Percentiles rank a stretch among this genome's conserved stretches.
These are phyloP conservation scores for Ophiorrhiza pumila DNA, from an alignment of 257 asterid genomes.

Conservation along the genomic window DNA sequence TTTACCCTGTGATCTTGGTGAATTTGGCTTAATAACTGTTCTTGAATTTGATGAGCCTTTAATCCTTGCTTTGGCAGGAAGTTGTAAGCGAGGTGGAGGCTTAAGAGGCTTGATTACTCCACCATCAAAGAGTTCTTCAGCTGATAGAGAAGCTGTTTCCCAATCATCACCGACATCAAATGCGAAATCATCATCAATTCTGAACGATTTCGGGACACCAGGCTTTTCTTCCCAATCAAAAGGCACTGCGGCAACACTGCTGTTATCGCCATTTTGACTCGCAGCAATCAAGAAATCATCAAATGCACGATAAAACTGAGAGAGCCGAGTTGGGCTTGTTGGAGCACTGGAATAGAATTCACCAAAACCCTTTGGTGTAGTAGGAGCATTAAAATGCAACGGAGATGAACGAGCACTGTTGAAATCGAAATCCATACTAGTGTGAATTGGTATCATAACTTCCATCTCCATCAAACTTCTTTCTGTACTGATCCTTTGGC, in stretches of 20 bases:
- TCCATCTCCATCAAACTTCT: conserved; percentile 36
- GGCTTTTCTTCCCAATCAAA: conserved; percentile 41
- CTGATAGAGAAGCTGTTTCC: conserved; percentile 44
- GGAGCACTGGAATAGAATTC: conserved; percentile 71
- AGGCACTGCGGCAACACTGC: conserved; percentile 23
- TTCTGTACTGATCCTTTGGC: too few relatives aligned
- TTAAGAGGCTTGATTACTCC: conserved; percentile 63
- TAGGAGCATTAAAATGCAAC: conserved; percentile 26
- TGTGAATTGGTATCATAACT: conserved; percentile 34
- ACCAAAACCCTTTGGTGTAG: conserved; percentile 40
- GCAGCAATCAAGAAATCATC: conserved; percentile 25
- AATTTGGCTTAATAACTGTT: conserved; percentile 13
- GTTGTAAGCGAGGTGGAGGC: conserved; percentile 27
- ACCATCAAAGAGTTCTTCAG: conserved; percentile 73
- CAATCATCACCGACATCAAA: conserved; percentile 44
- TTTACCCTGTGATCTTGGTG: conserved; percentile 16
- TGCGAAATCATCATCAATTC: conserved; percentile 41
- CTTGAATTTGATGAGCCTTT: neutral
- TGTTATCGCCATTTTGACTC: neutral
- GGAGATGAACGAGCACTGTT: conserved; percentile 46
- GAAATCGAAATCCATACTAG: conserved; percentile 41
- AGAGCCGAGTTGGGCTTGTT: conserved; percentile 53
- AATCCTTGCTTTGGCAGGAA: conserved; percentile 5
- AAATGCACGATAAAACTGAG: conserved; percentile 40
- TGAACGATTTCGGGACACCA: conserved; percentile 24